Conservation (phyloP, 1,284 basidiomycete species). For the Ceraceosorus guamensis region DNA sequence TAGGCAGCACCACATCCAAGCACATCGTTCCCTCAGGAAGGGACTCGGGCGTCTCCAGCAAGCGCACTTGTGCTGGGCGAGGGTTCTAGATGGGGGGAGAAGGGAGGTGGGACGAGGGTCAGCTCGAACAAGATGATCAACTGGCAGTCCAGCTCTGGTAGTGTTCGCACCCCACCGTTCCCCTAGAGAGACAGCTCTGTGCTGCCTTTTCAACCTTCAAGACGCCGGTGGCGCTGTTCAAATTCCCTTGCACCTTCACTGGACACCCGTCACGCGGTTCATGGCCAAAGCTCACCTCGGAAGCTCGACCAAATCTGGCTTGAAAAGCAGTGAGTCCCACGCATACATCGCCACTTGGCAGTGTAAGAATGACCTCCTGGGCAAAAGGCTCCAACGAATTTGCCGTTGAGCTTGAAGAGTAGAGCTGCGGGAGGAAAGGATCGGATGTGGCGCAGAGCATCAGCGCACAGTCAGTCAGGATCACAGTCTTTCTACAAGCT, state of each 20-base stretch:
- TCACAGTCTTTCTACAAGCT: background rate
- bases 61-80: constrained; percentile 27
- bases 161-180: too few species aligned
- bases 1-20: constrained; percentile 32
- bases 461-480: background rate
- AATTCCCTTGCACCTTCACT: too few species aligned
- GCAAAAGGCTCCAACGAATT: constrained; percentile 23
- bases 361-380: constrained; percentile 39
- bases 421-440: constrained; percentile 17
- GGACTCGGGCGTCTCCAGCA: constrained; percentile 40
- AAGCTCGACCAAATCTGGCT: constrained; percentile 15
- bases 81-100: background rate
- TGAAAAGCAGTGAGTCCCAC: constrained; percentile 29
- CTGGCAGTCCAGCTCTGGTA: too few species aligned
- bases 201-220: too few species aligned
- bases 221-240: too few species aligned
- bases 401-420: constrained; percentile 14
- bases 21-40: constrained; percentile 39
- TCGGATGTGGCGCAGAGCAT: background rate
- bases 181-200: too few species aligned
- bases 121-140: constrained; percentile 2
- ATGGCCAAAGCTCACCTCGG: too few species aligned
- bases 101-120: background rate
- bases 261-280: too few species aligned
- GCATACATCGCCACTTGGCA: constrained; percentile 37